Base-by-base conservation (phyloP, 306 rosid species). In the Luffa acutangula region DNA sequence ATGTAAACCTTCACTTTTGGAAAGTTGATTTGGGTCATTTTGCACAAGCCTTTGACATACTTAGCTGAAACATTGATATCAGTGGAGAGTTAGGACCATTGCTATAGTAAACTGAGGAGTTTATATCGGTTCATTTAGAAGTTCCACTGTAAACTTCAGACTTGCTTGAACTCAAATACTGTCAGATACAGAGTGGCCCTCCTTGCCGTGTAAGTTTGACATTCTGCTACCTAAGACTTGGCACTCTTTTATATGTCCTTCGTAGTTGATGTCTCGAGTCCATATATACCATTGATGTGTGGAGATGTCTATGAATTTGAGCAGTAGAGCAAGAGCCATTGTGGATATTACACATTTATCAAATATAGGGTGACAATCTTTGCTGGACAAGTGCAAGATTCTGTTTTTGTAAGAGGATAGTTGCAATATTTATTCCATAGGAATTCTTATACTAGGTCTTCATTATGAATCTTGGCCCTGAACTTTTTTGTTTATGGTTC, bases 41-140 rank as follows among this genome's bases (percentile, higher is more conserved):
- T 54, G 36, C 53, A 78, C 39, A 39, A 66, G 65, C 52, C 77
- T 17, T 36, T 75, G 51, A 36, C 82, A 31, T 57, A 77, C 78
- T 49, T 71, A 46, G 59, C 74, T 83, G 79, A 75, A 73, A 79
- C 73, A 63, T 81, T 79, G 18, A 78, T 66, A 20, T 43, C 66
- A 4, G 49, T 64, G 69, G 56, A 76, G 62, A 46, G 83, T 77
- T 20, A 20, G 45, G 7, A 69, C 33, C 17, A 14, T 45, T 74
- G 53, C 33, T 51, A 45, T 67, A 78, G 71, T 66, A 69, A 80
- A 78, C 79, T 79, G 77, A 76, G 54, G 57, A 72, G 45, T 42
- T 48, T 71, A 70, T 43, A 33, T 62, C 41, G 53, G 80, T 77
- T 81, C 18, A 33, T 49, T 75, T 64, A 52, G 79, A 79, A 81